Conservation (phyloP, 805 yeast species). For the Candida silvatica region DNA sequence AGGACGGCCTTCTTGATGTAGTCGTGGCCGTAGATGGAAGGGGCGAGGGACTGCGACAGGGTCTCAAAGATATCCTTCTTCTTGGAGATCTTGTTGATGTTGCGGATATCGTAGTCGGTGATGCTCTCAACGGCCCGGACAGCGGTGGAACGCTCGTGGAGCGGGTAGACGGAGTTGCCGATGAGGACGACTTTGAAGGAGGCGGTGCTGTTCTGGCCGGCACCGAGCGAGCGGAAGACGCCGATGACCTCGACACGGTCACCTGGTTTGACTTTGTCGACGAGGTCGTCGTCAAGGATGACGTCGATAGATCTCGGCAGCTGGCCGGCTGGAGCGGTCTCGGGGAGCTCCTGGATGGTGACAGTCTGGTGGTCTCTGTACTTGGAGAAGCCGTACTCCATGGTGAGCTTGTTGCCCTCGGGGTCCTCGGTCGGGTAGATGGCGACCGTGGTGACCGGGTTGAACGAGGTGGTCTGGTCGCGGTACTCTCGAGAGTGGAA, state of each 20-base stretch:
- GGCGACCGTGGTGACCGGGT: constrained; percentile 74
- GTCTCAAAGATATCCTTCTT: constrained; percentile 66
- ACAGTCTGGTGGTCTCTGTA: constrained; percentile 92
- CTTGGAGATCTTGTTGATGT: constrained; percentile 71
- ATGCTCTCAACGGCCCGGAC: constrained; percentile 60
- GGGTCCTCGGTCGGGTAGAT: constrained; percentile 90
- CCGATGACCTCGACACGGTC: constrained; percentile 94
- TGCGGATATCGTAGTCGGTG: constrained; percentile 77
- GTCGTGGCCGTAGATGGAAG: constrained; percentile 91
- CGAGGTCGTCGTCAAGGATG: constrained; percentile 90
- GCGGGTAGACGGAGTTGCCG: constrained; percentile 83
- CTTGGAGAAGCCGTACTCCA: constrained; percentile 90
- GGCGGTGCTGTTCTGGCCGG: constrained; percentile 49
- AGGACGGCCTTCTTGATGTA: constrained; percentile 86
- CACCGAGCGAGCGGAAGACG: constrained; percentile 86
- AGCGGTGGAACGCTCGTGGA: constrained; percentile 74
- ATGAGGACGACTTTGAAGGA: constrained; percentile 77
- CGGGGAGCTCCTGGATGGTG: constrained; percentile 96
- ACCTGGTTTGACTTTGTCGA: constrained; percentile 89
- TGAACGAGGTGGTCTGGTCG: constrained; percentile 87
- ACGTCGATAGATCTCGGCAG: constrained; percentile 90
- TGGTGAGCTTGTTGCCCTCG: constrained; percentile 78
- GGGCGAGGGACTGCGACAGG: constrained; percentile 83
- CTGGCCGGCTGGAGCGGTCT: constrained; percentile 96
- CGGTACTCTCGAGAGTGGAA: constrained; percentile 89